Evolutionary conservation across 305 asterid genomes (phyloP).

Genomic region (Fraxinus sp.): DNA sequence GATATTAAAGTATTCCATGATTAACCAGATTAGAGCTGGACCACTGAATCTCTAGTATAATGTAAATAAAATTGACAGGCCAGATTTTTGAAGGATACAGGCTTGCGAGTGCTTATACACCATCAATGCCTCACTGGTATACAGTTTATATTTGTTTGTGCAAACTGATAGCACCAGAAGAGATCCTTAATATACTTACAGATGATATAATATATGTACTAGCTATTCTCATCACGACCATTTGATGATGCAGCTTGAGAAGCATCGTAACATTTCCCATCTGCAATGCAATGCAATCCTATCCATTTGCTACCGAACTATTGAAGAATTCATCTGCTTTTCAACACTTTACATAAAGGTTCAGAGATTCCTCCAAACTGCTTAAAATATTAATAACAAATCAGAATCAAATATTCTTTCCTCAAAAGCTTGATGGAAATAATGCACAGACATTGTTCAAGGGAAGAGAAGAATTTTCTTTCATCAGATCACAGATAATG

Average conservation of each 20-base stretch:
- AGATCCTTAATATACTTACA: background rate
- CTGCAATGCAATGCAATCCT: slow-evolving; percentile 43
- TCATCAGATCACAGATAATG: background rate
- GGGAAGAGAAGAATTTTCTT: background rate
- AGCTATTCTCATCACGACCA: background rate
- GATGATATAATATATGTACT: slow-evolving; percentile 7
- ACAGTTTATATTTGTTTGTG: background rate
- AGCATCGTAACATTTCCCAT: slow-evolving; percentile 26
- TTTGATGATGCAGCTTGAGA: slow-evolving; percentile 19
- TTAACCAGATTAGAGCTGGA: background rate
- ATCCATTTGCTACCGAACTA: slow-evolving; percentile 58
- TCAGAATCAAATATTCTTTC: slow-evolving; percentile 50
- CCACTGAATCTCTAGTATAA: background rate
- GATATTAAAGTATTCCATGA: background rate
- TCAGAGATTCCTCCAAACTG: slow-evolving; percentile 55
- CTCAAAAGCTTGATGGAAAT: slow-evolving; percentile 39
- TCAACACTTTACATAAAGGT: slow-evolving; percentile 4
- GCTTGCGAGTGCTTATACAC: background rate
- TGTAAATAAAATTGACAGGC: background rate
- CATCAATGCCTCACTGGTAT: background rate
- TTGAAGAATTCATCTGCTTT: slow-evolving; percentile 51
- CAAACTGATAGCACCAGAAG: background rate
- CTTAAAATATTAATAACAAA: slow-evolving; percentile 47
- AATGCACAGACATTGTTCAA: slow-evolving; percentile 20
- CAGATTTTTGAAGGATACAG: background rate